Base-by-base conservation (phyloP, 306 rosid species). In the Acacia confusa region DNA sequence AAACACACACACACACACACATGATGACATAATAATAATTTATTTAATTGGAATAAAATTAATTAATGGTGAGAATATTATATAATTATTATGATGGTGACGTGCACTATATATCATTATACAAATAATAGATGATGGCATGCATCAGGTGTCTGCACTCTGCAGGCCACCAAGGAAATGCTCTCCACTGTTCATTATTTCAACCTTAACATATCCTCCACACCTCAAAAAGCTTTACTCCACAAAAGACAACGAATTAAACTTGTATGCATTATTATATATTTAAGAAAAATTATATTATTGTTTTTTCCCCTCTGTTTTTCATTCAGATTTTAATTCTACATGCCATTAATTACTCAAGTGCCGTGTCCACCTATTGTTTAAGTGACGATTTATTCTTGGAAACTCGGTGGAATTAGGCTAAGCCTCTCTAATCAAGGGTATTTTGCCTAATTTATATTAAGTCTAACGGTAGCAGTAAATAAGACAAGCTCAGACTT, bases 151-250 rank as follows among this genome's bases (percentile, higher is more conserved):
- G 72, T 68, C 48, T 41, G 52, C 74, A 69, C 74, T 69, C 52
- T 69, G 52, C 52, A 69, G 20, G 32, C 74, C 74, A 69, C 74
- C 50, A 69, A 22, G 32, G 53, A 69, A 69, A 69, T 69, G 74
- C 52, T 11, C 4, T 40, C 19, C 52, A 69, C 74, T 69, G 52
- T 20, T 3, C 74, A 40, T 68, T 13, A 3, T 41, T 13, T n/a
- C 52, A 69, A 69, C 74, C 52, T 69, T 69, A 69, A 69, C 74
- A 66, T 25, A 38, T 69, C 10, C 52, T 38, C 50, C 72, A 67
- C 47, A 20, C 32, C 64, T 57, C 2, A 9, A 57, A 57, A 57
- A 57, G 64, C 14, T 22, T 58, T 9, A 52, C 58, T 4, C 58
- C 24, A 19, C 58, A 52, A 52, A 52, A 52, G 58, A 19, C 58